These are phyloP conservation scores for Andrographis paniculata DNA, from an alignment of 305 asterid species.

Conservation along the genomic window DNA sequence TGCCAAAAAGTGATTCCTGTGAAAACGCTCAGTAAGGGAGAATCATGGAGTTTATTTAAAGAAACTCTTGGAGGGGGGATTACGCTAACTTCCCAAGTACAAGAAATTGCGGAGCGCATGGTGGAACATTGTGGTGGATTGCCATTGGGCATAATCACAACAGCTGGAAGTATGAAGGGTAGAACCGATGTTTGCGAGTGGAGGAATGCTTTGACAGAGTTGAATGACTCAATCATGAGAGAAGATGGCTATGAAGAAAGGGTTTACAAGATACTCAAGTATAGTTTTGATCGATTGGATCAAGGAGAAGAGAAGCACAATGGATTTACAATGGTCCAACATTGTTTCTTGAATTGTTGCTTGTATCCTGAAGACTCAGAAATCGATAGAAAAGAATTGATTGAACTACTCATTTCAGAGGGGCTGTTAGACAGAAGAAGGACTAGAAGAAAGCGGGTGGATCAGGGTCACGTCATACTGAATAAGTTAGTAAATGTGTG, in stretches of 20 bases:
- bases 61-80: not conserved
- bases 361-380: constrained; percentile 3
- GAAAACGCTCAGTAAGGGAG: not conserved
- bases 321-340: not conserved
- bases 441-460: not conserved
- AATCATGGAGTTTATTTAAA: not conserved
- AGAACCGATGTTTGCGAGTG: not conserved
- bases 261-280: constrained; percentile 2
- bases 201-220: constrained; percentile 1
- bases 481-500: constrained; percentile 1
- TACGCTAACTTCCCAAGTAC: too few species aligned
- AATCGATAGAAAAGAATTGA: not conserved
- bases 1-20: not conserved
- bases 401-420: not conserved
- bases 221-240: not conserved
- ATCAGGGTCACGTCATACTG: not conserved
- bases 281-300: constrained; percentile 3
- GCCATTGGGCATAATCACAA: not conserved
- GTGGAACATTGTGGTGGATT: not conserved
- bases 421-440: constrained; percentile 1
- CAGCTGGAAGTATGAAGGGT: constrained; percentile 1
- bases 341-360: constrained; percentile 9
- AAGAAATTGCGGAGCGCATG: not conserved
- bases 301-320: not conserved
- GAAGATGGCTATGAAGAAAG: not conserved